phyloP scores from a whole-genome alignment of 2,329 filamentous ascomycete species.

The Arthrobotrys conoides region DNA sequence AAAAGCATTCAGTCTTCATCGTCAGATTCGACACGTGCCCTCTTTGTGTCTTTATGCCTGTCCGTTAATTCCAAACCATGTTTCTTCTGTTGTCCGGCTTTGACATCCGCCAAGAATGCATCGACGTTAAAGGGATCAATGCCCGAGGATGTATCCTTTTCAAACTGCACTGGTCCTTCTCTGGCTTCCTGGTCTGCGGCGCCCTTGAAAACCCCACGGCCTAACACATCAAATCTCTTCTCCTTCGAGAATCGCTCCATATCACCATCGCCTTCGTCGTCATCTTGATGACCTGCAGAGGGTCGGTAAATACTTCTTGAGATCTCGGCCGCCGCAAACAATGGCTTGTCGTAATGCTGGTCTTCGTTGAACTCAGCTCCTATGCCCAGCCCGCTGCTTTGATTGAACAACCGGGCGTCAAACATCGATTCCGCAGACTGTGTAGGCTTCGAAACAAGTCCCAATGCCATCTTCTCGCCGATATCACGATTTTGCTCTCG shows the following conservation, averaged over 20 bases:
- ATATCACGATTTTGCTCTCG: constrained; percentile 97
- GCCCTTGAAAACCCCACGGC: constrained; percentile 91
- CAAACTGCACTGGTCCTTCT: constrained; percentile 95
- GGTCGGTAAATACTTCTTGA: constrained; percentile 95
- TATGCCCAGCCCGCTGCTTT: constrained; percentile 86
- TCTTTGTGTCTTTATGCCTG: constrained; percentile 67
- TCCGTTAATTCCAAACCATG: constrained; percentile 79
- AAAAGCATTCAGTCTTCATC: constrained; percentile 75
- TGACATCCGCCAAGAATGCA: constrained; percentile 88
- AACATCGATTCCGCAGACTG: constrained; percentile 95
- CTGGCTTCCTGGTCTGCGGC: constrained; percentile 85
- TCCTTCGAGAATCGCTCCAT: constrained; percentile 90
- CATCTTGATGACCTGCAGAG: constrained; percentile 79
- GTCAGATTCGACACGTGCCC: constrained; percentile 73
- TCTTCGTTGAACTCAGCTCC: constrained; percentile 89
- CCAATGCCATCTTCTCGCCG: constrained; percentile 94
- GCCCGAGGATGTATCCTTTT: constrained; percentile 70
- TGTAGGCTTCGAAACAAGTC: constrained; percentile 88
- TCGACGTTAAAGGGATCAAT: constrained; percentile 94
- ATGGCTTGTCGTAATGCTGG: constrained; percentile 94
- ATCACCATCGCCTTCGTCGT: constrained; percentile 82
- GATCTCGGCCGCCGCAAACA: constrained; percentile 95
- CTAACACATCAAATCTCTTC: constrained; percentile 88
- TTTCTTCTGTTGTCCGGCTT: constrained; percentile 77
- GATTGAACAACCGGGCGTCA: constrained; percentile 94